A percentile compares a stretch with the other conserved stretches of the same genome.
These are phyloP conservation scores for Ilex asprella DNA, from an alignment of 257 asterid genomes.

Conservation along the genomic window DNA sequence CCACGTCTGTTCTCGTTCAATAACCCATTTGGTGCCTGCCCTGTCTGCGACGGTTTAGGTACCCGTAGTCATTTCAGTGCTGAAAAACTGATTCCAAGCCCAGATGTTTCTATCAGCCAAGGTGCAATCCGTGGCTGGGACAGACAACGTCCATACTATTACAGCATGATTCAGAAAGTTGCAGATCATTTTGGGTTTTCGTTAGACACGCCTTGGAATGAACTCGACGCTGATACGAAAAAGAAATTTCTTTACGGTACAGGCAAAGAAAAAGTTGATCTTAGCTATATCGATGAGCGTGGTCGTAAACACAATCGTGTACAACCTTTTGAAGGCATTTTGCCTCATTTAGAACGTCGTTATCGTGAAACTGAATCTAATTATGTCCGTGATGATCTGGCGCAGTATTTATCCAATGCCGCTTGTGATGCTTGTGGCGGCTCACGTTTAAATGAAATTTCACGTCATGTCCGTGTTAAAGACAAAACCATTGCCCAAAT, in stretches of 20 bases:
- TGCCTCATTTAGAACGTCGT: neutral
- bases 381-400: neutral
- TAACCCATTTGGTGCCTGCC: neutral
- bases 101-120: neutral
- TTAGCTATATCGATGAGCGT: neutral
- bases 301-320: too few relatives aligned
- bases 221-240: too few relatives aligned
- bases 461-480: too few relatives aligned
- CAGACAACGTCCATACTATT: neutral
- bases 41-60: neutral
- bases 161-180: too few relatives aligned
- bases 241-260: neutral
- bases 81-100: neutral
- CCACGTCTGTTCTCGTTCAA: neutral
- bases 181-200: too few relatives aligned
- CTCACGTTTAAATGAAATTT: too few relatives aligned
- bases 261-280: neutral
- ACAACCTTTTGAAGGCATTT: neutral
- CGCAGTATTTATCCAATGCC: neutral
- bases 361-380: neutral
- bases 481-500: too few relatives aligned
- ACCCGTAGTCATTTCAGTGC: neutral
- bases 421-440: neutral
- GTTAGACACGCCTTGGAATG: too few relatives aligned
- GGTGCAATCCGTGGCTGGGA: neutral